Evolutionary conservation across 805 yeast species (phyloP).

Genomic region (Hanseniaspora jakobsenii): DNA sequence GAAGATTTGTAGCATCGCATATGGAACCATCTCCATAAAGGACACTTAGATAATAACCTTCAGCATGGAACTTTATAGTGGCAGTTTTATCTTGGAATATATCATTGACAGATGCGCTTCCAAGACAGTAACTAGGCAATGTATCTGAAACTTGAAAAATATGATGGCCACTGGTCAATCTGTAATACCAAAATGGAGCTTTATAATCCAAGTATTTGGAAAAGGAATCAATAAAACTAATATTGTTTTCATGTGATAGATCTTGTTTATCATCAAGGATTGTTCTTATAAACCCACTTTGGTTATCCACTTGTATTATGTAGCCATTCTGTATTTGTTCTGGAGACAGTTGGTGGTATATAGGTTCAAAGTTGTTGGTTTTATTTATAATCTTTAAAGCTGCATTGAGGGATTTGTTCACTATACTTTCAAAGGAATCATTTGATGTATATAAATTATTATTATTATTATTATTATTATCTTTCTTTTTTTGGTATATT

Average conservation of each 20-base stretch:
- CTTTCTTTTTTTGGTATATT: neutral
- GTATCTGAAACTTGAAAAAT: neutral
- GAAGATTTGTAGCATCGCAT: slow-evolving; percentile 47
- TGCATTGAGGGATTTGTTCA: neutral
- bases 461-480: neutral
- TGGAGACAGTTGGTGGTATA: neutral
- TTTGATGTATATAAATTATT: too few species aligned
- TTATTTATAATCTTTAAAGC: slow-evolving; percentile 1
- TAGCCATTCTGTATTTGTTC: neutral
- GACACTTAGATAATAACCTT: slow-evolving; percentile 28
- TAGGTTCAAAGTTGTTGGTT: too few species aligned
- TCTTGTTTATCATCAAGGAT: too few species aligned
- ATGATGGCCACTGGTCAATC: neutral
- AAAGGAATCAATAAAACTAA: too few species aligned
- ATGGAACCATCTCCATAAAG: slow-evolving; percentile 38
- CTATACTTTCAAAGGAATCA: neutral
- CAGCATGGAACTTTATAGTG: slow-evolving; percentile 23
- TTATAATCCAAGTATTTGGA: neutral
- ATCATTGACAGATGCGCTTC: neutral
- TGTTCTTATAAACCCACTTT: neutral
- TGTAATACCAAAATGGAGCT: slow-evolving; percentile 7
- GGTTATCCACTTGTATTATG: neutral
- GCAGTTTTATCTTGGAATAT: neutral
- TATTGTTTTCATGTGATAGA: too few species aligned
- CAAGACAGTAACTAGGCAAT: slow-evolving; percentile 1